Evolutionary conservation across 495 filamentous ascomycete genomes (phyloP).

Genomic region (Ramalina peruviana): DNA sequence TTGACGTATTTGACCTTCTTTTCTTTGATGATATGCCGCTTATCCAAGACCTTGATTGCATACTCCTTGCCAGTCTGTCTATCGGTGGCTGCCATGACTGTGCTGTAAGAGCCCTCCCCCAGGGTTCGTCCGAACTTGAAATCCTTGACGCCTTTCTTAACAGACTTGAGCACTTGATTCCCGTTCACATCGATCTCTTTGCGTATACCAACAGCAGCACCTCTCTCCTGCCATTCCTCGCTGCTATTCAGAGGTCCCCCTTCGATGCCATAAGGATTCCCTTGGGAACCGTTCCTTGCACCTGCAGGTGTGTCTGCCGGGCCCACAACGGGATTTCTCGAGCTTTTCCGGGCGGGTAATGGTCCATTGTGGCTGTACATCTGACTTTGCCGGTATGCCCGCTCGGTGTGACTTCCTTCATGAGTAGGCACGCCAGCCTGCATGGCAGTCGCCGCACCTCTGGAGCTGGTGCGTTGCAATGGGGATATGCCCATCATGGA

Average conservation of each 20-base stretch:
- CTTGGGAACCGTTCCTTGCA: constrained; percentile 7
- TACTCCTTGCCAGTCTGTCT: constrained; percentile 92
- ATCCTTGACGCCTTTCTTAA: constrained; percentile 96
- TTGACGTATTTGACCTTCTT: constrained; percentile 99
- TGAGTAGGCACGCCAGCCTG: constrained; percentile 50
- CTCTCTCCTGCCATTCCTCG: constrained; percentile 92
- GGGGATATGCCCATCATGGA: constrained; percentile 39
- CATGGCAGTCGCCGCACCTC: constrained; percentile 45
- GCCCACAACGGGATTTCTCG: constrained; percentile 42
- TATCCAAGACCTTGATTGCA: constrained; percentile 96
- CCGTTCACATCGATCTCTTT: constrained; percentile 76
- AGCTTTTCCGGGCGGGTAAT: constrained; percentile 53
- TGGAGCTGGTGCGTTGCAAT: constrained; percentile 41
- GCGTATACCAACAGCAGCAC: constrained; percentile 65
- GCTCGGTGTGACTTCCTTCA: constrained; percentile 58
- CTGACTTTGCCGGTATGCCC: constrained; percentile 48
- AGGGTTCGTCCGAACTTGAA: constrained; percentile 87
- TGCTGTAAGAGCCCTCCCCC: constrained; percentile 97
- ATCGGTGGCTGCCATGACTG: constrained; percentile 87
- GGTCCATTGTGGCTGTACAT: constrained; percentile 33
- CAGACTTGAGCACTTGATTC: constrained; percentile 60
- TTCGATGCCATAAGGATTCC: constrained; percentile 46
- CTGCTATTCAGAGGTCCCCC: constrained; percentile 53
- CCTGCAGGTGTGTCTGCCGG: constrained; percentile 25
- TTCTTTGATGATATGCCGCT: constrained; percentile 99